A percentile compares a stretch with the other conserved stretches of the same genome.
phyloP scores from a whole-genome alignment of 495 filamentous ascomycete genomes.

The Tuber borchii region DNA sequence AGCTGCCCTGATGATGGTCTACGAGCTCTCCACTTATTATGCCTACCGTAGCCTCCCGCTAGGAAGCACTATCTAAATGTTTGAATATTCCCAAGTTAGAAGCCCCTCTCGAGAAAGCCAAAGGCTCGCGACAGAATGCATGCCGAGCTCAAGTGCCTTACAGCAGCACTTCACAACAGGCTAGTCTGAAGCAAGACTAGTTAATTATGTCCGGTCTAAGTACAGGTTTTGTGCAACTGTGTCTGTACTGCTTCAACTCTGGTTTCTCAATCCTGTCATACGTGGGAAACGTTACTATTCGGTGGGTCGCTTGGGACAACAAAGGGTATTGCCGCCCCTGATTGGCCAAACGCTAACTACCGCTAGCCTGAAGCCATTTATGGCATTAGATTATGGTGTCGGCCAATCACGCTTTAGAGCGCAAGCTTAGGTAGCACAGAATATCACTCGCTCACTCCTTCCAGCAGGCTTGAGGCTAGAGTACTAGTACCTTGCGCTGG shows the following conservation, averaged over 20 bases:
- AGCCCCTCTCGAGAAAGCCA: neutral
- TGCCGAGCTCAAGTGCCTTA: neutral
- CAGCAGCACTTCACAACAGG: neutral
- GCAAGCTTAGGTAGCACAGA: neutral
- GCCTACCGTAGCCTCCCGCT: neutral
- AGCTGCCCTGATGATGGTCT: neutral
- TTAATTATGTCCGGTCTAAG: neutral
- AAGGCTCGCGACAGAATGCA: neutral
- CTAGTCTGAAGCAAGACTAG: neutral
- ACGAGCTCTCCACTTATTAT: neutral
- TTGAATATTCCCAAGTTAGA: neutral
- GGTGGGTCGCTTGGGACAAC: neutral
- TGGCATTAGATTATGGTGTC: neutral
- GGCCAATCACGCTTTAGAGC: neutral
- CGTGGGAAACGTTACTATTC: neutral
- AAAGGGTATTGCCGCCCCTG: neutral
- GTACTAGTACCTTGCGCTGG: neutral
- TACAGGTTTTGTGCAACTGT: neutral
- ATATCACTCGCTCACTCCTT: neutral
- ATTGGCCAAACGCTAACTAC: neutral
- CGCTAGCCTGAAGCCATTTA: neutral
- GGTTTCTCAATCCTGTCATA: neutral
- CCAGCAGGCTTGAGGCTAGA: neutral
- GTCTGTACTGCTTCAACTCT: neutral
- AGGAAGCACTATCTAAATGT: neutral